These are phyloP conservation scores for Cyclostephanos invisitatus DNA, from an alignment of 108 stramenopile genomes.

Conservation along the genomic window DNA sequence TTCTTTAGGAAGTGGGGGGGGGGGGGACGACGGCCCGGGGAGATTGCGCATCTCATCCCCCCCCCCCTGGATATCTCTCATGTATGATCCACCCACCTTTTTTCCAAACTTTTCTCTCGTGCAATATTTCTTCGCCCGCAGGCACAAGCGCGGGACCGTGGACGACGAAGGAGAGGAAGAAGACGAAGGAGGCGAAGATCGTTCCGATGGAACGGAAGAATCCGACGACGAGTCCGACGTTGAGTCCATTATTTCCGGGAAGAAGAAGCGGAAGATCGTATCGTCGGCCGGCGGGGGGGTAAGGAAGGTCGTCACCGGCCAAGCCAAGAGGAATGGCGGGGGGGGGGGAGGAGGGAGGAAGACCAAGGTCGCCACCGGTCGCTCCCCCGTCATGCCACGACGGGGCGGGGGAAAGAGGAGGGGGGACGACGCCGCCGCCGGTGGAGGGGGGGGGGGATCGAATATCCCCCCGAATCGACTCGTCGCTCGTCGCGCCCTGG, in stretches of 20 bases:
- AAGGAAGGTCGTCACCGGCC: constrained; percentile 15
- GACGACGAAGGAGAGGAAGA: constrained; percentile 23
- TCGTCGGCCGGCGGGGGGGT: background rate
- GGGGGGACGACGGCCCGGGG: too few species aligned
- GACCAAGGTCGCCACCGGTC: constrained; percentile 35
- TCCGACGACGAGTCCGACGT: constrained; percentile 16
- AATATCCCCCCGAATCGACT: background rate
- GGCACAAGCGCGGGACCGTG: constrained; percentile 9
- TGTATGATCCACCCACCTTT: too few species aligned
- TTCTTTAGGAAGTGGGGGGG: background rate
- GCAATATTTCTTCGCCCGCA: background rate
- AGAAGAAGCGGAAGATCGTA: background rate
- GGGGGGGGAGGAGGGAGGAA: constrained; percentile 16
- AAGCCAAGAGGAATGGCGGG: too few species aligned
- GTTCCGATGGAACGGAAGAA: constrained; percentile 14
- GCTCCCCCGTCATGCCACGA: constrained; percentile 1
- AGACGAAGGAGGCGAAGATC: constrained; percentile 13
- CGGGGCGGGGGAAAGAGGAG: background rate
- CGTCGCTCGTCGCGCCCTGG: constrained; percentile 25
- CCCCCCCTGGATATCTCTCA: too few species aligned
- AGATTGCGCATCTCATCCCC: too few species aligned
- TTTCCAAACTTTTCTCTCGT: background rate
- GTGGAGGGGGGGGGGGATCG: constrained; percentile 6
- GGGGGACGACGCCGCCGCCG: background rate
- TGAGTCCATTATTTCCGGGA: background rate